Evolutionary conservation across 805 yeast genomes (phyloP), one percentile per base, ranked within the genome.

Genomic region (Barnettozyma pratensis): DNA sequence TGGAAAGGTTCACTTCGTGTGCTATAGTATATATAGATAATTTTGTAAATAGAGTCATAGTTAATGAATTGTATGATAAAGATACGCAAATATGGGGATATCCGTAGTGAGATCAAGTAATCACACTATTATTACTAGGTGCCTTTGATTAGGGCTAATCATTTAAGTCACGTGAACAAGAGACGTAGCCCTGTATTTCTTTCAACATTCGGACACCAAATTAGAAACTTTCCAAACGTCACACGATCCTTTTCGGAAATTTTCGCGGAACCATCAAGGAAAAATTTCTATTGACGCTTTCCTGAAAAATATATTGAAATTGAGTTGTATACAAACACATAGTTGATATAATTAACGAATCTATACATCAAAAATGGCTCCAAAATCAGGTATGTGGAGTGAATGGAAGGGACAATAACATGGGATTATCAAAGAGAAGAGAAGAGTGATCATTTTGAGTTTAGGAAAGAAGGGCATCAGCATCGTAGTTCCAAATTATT

Each of bases 301-400:
- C 30, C 8, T 40, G 47, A 42, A 39, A 41, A 46, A 50, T 49
- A 39, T 42, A 32, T 38, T 40, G 44, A 37, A 41, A 25, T 39
- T 26, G 42, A 46, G 37, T 34, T 48, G 30, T 39, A 37, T 29
- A 25, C 40, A 28, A 31, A 3, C 28, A 28, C 36, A 32, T 31
- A 35, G 32, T 39, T 25, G 8, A 41, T n/a, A 36, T 38, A 27
- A 37, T 35, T 31, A 41, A 52, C 37, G 44, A 39, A 39, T 39
- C 44, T 54, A 57, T 53, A 53, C 48, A 54, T 52, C 51, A 51
- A 69, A 66, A 63, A 73, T 73, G 77, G 76, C 77, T 66, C 69
- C 74, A 61, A 76, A 74, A 69, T 66, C 77, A 71, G 85, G 85
- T 72, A 71, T 69, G 74, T 69, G 3, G 7, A 30, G 27, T 19